Evolutionary conservation across 495 filamentous ascomycete genomes (phyloP), one percentile per base, ranked within the genome.

Genomic region (Penicillium canariense): DNA sequence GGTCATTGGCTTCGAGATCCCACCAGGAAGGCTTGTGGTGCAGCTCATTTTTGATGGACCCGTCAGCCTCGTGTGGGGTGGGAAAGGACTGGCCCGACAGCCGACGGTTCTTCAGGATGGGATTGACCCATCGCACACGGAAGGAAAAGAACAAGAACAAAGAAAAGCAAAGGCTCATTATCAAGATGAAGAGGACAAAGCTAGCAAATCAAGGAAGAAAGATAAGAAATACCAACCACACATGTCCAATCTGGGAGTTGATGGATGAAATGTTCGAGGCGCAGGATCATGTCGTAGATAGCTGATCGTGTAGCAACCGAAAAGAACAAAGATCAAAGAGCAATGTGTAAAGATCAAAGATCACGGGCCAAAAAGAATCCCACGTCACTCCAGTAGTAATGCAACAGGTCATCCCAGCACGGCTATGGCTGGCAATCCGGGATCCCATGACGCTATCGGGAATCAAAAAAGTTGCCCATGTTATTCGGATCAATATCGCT

Each of bases 311-410:
- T 23, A n/a, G 31, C 35, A 47, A 25, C 17, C 23, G 43, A 46
- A 46, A 14, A 30, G 14, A 12, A 25, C 25, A 46, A 20, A 32
- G 12, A 30, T 14, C 5, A 30, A 46, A n/a, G 43, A 46, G 4
- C 26, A 27, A n/a, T n/a, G n/a, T n/a, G n/a, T n/a, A 46, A 14
- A 30, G 14, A 12, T 22, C 25, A 46, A 20, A 32, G 12, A 30
- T 14, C 5, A 30, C 26, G 10, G 43, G 28, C 6, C 26, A 27
- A n/a, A 46, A 46, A 45, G 18, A 48, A 35, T 11, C 25, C 28
- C n/a, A 40, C 31, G 25, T 44, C 55, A 62, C 59, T 58, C 59
- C 55, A n/a, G 20, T 23, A 23, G n/a, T 42, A 42, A 42, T 42
- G 38, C 38, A 42, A 42, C 38, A 42, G 22, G 38, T 17, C 20